Percentiles rank a stretch among this genome's conserved stretches.
phyloP scores from a whole-genome alignment of 805 yeast species.

The Clavispora fructus region DNA sequence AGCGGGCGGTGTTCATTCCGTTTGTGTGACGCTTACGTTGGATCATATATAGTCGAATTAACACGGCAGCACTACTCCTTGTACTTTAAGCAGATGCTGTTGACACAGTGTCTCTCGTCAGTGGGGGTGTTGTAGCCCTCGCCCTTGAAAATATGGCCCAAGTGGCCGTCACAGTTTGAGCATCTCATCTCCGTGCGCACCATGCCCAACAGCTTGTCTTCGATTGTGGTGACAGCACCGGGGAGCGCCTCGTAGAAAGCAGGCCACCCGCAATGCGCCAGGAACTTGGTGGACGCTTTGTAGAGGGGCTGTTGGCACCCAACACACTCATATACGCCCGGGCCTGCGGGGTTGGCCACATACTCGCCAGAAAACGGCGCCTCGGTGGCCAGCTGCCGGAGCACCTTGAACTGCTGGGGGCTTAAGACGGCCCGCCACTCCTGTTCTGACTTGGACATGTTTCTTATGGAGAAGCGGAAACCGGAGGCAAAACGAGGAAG shows the following conservation, averaged over 20 bases:
- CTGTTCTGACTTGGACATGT: slow-evolving; percentile 36
- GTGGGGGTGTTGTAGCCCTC: slow-evolving; percentile 90
- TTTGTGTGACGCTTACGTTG: slow-evolving; percentile 17
- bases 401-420: slow-evolving; percentile 72
- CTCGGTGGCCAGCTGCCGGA: slow-evolving; percentile 73
- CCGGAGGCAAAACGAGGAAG: neutral
- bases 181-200: slow-evolving; percentile 86
- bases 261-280: slow-evolving; percentile 97
- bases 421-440: slow-evolving; percentile 80
- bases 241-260: slow-evolving; percentile 89
- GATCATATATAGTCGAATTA: no score
- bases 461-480: neutral
- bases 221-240: slow-evolving; percentile 58
- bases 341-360: slow-evolving; percentile 43
- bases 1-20: slow-evolving; percentile 73
- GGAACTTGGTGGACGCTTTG: slow-evolving; percentile 73
- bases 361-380: slow-evolving; percentile 63
- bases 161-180: slow-evolving; percentile 82
- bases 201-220: slow-evolving; percentile 71
- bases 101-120: slow-evolving; percentile 92
- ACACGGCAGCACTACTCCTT: no score
- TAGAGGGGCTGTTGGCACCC: slow-evolving; percentile 82
- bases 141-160: slow-evolving; percentile 92
- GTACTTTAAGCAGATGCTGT: slow-evolving; percentile 75
- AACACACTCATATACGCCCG: slow-evolving; percentile 78